A percentile compares a stretch with the other conserved stretches of the same genome.
Conservation (phyloP, 2,329 filamentous ascomycete species). For the Diaporthe velutina region DNA sequence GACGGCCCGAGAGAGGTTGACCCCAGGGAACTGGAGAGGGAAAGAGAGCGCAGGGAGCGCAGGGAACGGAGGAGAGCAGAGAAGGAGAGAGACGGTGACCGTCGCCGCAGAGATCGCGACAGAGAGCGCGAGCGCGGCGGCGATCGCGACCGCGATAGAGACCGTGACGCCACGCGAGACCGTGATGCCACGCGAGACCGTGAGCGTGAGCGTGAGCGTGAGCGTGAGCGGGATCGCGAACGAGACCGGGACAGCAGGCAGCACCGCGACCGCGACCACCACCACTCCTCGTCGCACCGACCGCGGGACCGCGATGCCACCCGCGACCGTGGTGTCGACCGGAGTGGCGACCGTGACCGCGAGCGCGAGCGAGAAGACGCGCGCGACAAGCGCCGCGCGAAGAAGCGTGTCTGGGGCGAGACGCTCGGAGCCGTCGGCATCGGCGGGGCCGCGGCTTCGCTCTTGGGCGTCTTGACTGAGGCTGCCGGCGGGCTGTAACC, state of each 20-base stretch:
- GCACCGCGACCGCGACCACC: constrained; percentile 56
- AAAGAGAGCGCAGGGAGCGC: constrained; percentile 40
- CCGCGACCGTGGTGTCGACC: constrained; percentile 52
- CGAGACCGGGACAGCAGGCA: constrained; percentile 53
- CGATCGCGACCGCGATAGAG: constrained; percentile 41
- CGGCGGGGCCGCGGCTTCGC: constrained; percentile 70
- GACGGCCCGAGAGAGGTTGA: constrained; percentile 59
- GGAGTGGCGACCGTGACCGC: too few species aligned
- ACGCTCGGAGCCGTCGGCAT: constrained; percentile 70
- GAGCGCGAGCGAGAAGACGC: constrained; percentile 54
- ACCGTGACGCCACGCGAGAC: constrained; percentile 49
- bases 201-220: constrained; percentile 38
- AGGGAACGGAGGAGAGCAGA: constrained; percentile 31
- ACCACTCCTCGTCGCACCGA: constrained; percentile 27
- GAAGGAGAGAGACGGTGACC: constrained; percentile 41
- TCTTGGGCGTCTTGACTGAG: constrained; percentile 70
- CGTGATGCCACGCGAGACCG: neutral
- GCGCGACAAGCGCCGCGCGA: constrained; percentile 49
- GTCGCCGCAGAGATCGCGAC: constrained; percentile 46
- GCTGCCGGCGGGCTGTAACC: constrained; percentile 56
- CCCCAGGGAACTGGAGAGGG: constrained; percentile 46
- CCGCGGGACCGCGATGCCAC: constrained; percentile 52
- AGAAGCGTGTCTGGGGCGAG: constrained; percentile 64
- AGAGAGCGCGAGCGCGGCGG: constrained; percentile 43
- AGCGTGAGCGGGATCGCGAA: constrained; percentile 37